Base-by-base conservation (phyloP, 140 eudicot genomes). In the Flaveria floridana region DNA sequence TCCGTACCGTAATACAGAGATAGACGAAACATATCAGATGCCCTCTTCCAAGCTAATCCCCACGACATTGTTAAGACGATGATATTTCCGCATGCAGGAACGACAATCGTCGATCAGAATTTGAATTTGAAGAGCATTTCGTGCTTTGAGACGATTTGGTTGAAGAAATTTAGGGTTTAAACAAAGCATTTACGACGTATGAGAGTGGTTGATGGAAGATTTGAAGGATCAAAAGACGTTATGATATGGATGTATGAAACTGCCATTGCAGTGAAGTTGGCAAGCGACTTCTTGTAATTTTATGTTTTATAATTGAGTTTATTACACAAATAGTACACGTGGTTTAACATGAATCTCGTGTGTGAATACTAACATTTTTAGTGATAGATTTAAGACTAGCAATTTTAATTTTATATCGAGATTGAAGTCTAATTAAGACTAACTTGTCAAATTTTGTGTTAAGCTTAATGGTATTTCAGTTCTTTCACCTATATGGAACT, bases 1-100 rank as follows among this genome's bases (percentile, higher is more conserved):
- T 86, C 87, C 18, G 81, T 57, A 26, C 97, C 97, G 52, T 86
- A 91, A 51, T 86, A 70, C 12, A 88, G 66, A 1, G 90, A 78
- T 68, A 91, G 70, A 74, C 84, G 90, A 75, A 91, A 88, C 73
- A 83, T 74, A 53, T 91, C 97, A 11, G 95, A 84, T 14, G 83
- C 82, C 10, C 97, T 76, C 74, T 91, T 91, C 97, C 97, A 91
- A 18, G 80, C 97, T 80, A 91, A 68, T 70, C 95, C 95, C 97
- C 97, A 91, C 64, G 97, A 90, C 97, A 90, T 90, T 80, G 42
- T 73, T 50, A 15, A 23, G 42, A 26, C 65, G 2, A 15, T 28
- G 3, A 68, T 47, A 68, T 47, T 74, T 55, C 37, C 16, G 71
- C 84, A 80, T 68, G 84, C 80, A 80, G 14, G 26, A 51, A 62